Conservation (phyloP, 768 basidiomycete species). For the Leucogyrophana mollusca region DNA sequence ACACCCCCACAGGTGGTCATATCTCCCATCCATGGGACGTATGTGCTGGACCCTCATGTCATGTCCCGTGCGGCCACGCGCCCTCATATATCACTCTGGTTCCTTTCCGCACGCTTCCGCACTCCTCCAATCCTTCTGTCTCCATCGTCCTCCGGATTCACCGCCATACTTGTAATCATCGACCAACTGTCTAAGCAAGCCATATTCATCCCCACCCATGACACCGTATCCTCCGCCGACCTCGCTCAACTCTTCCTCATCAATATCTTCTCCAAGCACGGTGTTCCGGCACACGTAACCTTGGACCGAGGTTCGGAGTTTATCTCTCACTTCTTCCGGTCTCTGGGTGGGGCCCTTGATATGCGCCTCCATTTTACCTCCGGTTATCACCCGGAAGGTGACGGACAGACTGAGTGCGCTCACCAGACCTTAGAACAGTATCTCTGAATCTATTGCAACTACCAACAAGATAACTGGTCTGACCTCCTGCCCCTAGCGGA, state of each 20-base stretch:
- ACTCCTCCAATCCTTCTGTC: too few species aligned
- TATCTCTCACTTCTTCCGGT: slow-evolving; percentile 30
- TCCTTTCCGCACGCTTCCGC: too few species aligned
- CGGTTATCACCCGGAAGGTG: slow-evolving; percentile 20
- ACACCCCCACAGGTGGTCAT: too few species aligned
- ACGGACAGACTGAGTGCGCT: slow-evolving; percentile 16
- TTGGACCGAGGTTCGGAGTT: slow-evolving; percentile 31
- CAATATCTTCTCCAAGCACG: too few species aligned
- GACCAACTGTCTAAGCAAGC: slow-evolving; percentile 20
- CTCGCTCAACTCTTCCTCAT: slow-evolving; percentile 5
- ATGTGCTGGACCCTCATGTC: too few species aligned
- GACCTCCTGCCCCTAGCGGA: slow-evolving; percentile 28
- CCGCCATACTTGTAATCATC: slow-evolving; percentile 6
- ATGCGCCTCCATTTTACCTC: slow-evolving; percentile 24
- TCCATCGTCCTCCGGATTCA: too few species aligned
- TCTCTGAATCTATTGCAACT: too few species aligned
- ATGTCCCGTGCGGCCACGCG: too few species aligned
- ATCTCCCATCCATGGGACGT: too few species aligned
- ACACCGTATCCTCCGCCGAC: slow-evolving; percentile 9
- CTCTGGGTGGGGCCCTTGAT: slow-evolving; percentile 23
- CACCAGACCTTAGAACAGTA: too few species aligned
- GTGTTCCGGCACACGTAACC: slow-evolving; percentile 26
- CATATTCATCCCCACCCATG: too few species aligned
- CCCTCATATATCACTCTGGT: too few species aligned
- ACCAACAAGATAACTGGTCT: slow-evolving; percentile 33